These are phyloP conservation scores for Brasilioporus rufonigricans DNA, from an alignment of 768 basidiomycete genomes.

Conservation along the genomic window DNA sequence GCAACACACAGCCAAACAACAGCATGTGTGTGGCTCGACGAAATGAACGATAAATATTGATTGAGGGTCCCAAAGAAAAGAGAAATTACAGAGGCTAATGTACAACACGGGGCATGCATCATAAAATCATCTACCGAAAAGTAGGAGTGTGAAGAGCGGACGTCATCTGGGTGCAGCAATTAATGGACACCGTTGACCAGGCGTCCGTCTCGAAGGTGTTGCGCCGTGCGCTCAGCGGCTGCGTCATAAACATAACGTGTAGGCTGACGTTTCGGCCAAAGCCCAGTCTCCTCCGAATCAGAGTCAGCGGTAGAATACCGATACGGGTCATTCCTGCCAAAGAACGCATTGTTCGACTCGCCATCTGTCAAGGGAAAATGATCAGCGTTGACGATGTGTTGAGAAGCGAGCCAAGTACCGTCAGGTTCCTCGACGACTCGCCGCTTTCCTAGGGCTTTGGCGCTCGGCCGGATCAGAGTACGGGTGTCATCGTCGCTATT, in stretches of 20 bases:
- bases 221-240: constrained; percentile 74
- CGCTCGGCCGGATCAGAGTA: constrained; percentile 64
- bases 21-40: constrained; percentile 5
- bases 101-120: constrained; percentile 25
- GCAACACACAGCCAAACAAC: constrained; percentile 28
- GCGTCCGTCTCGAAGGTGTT: constrained; percentile 49
- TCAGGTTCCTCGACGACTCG: constrained; percentile 53
- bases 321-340: constrained; percentile 37
- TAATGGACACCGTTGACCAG: constrained; percentile 50
- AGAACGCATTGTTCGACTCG: constrained; percentile 58
- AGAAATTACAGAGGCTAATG: constrained; percentile 20
- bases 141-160: neutral
- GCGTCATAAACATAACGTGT: constrained; percentile 89
- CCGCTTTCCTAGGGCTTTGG: constrained; percentile 87
- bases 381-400: neutral
- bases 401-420: constrained; percentile 27
- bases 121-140: constrained; percentile 13
- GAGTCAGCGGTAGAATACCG: constrained; percentile 40
- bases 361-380: constrained; percentile 29
- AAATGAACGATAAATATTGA: constrained; percentile 24
- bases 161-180: constrained; percentile 9
- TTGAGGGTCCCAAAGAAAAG: constrained; percentile 10
- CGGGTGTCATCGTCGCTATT: constrained; percentile 31
- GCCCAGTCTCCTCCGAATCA: constrained; percentile 46
- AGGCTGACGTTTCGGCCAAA: constrained; percentile 43